Conservation (phyloP, 805 yeast species). For the Starmerella cellae region DNA sequence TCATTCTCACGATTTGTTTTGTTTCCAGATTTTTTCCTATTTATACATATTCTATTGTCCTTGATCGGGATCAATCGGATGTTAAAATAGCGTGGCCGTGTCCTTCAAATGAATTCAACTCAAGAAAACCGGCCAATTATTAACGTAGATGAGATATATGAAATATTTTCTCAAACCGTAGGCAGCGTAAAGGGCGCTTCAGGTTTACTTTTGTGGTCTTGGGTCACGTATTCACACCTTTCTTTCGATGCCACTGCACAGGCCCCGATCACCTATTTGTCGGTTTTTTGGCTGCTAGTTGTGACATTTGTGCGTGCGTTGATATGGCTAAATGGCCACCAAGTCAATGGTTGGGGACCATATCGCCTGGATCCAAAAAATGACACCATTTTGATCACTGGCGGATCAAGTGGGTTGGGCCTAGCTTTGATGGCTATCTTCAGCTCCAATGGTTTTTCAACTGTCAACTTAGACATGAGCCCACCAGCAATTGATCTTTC, state of each 20-base stretch:
- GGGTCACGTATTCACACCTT: slow-evolving; percentile 5
- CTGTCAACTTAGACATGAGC: slow-evolving; percentile 15
- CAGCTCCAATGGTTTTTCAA: slow-evolving; percentile 13
- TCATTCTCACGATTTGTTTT: too few species aligned
- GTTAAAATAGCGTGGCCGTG: too few species aligned
- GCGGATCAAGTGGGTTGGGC: slow-evolving; percentile 23
- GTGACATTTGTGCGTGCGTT: not conserved
- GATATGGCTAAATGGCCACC: slow-evolving; percentile 1
- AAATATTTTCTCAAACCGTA: slow-evolving; percentile 10
- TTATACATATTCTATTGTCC: too few species aligned
- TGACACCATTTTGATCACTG: slow-evolving; percentile 20
- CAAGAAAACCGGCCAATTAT: too few species aligned
- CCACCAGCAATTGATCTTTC: slow-evolving; percentile 12
- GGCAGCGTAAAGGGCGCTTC: slow-evolving; percentile 14
- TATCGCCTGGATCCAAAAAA: slow-evolving; percentile 2
- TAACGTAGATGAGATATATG: slow-evolving; percentile 9
- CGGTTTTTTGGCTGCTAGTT: slow-evolving; percentile 3
- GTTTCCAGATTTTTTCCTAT: too few species aligned
- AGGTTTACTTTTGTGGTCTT: slow-evolving; percentile 14
- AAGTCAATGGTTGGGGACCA: not conserved
- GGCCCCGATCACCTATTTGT: not conserved
- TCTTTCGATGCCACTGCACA: not conserved
- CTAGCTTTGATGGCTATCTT: slow-evolving; percentile 18
- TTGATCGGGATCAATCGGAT: too few species aligned
- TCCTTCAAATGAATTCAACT: too few species aligned